These are phyloP conservation scores for Colletotrichum costaricense DNA, from an alignment of 2,329 filamentous ascomycete genomes.

Conservation along the genomic window DNA sequence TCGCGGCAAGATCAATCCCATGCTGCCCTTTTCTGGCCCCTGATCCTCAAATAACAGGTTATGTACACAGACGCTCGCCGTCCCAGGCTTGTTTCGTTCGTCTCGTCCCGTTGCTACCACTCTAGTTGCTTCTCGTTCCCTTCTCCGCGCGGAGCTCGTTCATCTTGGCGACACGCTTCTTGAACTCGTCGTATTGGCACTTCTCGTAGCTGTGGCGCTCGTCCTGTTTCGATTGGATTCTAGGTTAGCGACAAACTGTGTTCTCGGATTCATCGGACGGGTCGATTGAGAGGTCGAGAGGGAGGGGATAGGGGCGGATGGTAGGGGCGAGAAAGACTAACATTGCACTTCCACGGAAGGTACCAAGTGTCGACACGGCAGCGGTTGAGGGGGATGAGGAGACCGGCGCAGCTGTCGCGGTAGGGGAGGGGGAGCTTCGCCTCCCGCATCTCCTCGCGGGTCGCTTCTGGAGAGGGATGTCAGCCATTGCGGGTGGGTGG, in stretches of 20 bases:
- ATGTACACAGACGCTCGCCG: slow-evolving; percentile 34
- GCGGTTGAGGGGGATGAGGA: slow-evolving; percentile 94
- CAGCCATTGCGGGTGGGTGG: background rate
- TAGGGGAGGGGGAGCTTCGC: slow-evolving; percentile 90
- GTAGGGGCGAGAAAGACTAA: slow-evolving; percentile 58
- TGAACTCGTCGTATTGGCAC: slow-evolving; percentile 99
- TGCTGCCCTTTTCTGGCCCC: slow-evolving; percentile 12
- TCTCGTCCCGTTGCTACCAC: slow-evolving; percentile 33
- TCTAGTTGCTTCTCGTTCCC: slow-evolving; percentile 84
- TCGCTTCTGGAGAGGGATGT: slow-evolving; percentile 58
- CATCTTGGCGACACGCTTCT: slow-evolving; percentile 99
- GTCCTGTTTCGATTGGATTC: slow-evolving; percentile 65
- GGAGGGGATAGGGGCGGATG: background rate
- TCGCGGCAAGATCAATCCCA: slow-evolving; percentile 14
- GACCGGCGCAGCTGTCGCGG: slow-evolving; percentile 94
- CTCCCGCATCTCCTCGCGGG: slow-evolving; percentile 92
- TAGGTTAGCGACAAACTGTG: slow-evolving; percentile 19
- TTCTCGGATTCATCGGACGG: background rate
- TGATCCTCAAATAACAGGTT: slow-evolving; percentile 25
- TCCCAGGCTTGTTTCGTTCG: slow-evolving; percentile 13
- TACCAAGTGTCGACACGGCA: slow-evolving; percentile 95
- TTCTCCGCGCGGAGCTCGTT: slow-evolving; percentile 91
- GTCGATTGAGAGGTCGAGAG: background rate
- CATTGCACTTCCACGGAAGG: slow-evolving; percentile 97
- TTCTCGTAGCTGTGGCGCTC: slow-evolving; percentile 99